Percentiles rank a stretch among this genome's conserved stretches.
Conservation (phyloP, 805 yeast species). For the Wickerhamomyces bisporus region DNA sequence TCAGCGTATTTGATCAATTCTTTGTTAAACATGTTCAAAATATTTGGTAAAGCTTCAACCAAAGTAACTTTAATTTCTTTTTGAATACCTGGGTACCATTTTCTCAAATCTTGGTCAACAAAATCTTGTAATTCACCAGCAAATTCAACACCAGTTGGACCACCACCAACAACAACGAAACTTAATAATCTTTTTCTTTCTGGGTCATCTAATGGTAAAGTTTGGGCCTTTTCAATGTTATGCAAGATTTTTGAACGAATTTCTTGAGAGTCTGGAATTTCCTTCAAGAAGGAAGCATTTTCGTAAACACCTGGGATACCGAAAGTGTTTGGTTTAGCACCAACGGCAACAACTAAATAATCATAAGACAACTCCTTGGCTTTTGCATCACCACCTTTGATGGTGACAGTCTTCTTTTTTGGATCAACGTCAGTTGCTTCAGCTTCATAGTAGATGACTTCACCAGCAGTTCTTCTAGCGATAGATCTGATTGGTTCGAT, state of each 20-base stretch:
- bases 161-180: slow-evolving; percentile 95
- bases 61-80: slow-evolving; percentile 78
- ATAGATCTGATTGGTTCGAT: slow-evolving; percentile 90
- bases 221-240: slow-evolving; percentile 81
- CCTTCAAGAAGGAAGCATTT: slow-evolving; percentile 84
- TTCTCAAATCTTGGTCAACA: slow-evolving; percentile 82
- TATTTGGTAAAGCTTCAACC: slow-evolving; percentile 89
- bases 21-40: slow-evolving; percentile 68
- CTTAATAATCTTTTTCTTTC: slow-evolving; percentile 82
- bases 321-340: slow-evolving; percentile 91
- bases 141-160: slow-evolving; percentile 97
- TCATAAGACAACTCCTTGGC: slow-evolving; percentile 56
- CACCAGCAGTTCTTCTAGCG: slow-evolving; percentile 73
- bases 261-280: slow-evolving; percentile 80
- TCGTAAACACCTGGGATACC: slow-evolving; percentile 94
- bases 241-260: slow-evolving; percentile 81
- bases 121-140: slow-evolving; percentile 96
- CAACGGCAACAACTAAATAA: slow-evolving; percentile 86
- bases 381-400: slow-evolving; percentile 48
- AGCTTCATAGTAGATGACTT: slow-evolving; percentile 82
- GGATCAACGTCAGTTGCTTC: slow-evolving; percentile 85
- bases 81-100: slow-evolving; percentile 85
- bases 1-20: slow-evolving; percentile 74
- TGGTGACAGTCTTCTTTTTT: slow-evolving; percentile 52
- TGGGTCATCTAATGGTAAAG: slow-evolving; percentile 63